These are phyloP conservation scores for Volvariella volvacea DNA, from an alignment of 1,284 basidiomycete genomes.

Conservation along the genomic window DNA sequence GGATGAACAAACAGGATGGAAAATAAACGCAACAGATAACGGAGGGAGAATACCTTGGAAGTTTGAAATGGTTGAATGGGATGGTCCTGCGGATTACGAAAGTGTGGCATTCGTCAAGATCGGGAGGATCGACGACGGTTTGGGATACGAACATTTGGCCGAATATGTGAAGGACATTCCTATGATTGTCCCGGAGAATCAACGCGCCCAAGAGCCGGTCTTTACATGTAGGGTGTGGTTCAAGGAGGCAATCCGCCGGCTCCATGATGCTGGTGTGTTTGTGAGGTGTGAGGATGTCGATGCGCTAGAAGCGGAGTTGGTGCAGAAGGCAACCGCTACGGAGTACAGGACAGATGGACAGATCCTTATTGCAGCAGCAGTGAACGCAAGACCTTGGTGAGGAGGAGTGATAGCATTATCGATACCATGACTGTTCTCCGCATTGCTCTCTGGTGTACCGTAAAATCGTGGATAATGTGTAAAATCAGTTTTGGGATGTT, in stretches of 20 bases:
- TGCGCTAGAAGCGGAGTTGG: constrained; percentile 9
- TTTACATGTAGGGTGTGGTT: constrained; percentile 13
- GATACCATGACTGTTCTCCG: too few species aligned
- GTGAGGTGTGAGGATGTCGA: constrained; percentile 10
- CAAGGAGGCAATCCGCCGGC: constrained; percentile 10
- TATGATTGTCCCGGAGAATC: constrained; percentile 7
- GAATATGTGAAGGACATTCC: constrained; percentile 10
- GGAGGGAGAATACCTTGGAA: constrained; percentile 5
- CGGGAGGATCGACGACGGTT: constrained; percentile 8
- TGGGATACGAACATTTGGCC: constrained; percentile 7
- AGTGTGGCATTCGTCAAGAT: constrained; percentile 10
- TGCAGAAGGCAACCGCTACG: too few species aligned
- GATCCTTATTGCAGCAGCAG: too few species aligned
- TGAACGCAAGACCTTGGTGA: too few species aligned
- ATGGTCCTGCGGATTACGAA: constrained; percentile 1
- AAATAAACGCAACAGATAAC: constrained; percentile 5
- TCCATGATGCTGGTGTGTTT: constrained; percentile 9
- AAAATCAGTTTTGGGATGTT: too few species aligned
- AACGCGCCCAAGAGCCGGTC: constrained; percentile 2
- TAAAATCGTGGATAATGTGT: too few species aligned
- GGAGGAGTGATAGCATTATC: too few species aligned
- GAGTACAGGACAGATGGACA: too few species aligned
- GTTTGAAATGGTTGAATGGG: constrained; percentile 7
- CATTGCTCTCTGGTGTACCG: too few species aligned
- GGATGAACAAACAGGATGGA: constrained; percentile 8